phyloP scores from a whole-genome alignment of 2,329 filamentous ascomycete species.

The Didymella lethalis region DNA sequence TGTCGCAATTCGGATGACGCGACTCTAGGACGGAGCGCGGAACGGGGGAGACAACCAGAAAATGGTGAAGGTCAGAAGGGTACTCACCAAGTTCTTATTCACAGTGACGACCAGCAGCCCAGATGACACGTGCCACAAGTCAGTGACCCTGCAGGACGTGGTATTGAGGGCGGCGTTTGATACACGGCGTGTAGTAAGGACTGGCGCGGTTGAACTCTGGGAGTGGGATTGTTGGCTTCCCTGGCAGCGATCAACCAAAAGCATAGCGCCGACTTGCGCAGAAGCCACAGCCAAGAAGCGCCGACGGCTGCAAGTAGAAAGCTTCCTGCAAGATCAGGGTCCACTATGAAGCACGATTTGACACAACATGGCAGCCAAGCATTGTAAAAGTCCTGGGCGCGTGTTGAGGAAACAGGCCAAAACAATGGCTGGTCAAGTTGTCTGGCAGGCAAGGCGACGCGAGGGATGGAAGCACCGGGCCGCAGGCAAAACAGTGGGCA shows the following conservation, averaged over 20 bases:
- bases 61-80: constrained; percentile 31
- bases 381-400: constrained; percentile 29
- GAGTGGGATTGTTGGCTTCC: constrained; percentile 28
- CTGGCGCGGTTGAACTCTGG: constrained; percentile 19
- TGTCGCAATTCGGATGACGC: constrained; percentile 16
- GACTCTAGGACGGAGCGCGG: constrained; percentile 8
- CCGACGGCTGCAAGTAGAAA: constrained; percentile 19
- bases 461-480: constrained; percentile 8
- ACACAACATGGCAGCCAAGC: constrained; percentile 35
- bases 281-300: constrained; percentile 13
- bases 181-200: constrained; percentile 26
- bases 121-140: constrained; percentile 43
- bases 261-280: constrained; percentile 16
- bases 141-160: constrained; percentile 30
- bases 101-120: constrained; percentile 25
- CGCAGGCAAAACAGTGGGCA: constrained; percentile 10
- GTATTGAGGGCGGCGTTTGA: constrained; percentile 32
- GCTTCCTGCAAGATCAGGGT: constrained; percentile 21
- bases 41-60: constrained; percentile 25
- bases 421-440: constrained; percentile 20
- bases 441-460: constrained; percentile 13
- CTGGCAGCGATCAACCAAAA: constrained; percentile 20
- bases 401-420: constrained; percentile 29
- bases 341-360: constrained; percentile 25
- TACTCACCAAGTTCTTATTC: constrained; percentile 45